Evolutionary conservation across 352 stramenopile species (phyloP).

Genomic region (Phytophthora quininea): DNA sequence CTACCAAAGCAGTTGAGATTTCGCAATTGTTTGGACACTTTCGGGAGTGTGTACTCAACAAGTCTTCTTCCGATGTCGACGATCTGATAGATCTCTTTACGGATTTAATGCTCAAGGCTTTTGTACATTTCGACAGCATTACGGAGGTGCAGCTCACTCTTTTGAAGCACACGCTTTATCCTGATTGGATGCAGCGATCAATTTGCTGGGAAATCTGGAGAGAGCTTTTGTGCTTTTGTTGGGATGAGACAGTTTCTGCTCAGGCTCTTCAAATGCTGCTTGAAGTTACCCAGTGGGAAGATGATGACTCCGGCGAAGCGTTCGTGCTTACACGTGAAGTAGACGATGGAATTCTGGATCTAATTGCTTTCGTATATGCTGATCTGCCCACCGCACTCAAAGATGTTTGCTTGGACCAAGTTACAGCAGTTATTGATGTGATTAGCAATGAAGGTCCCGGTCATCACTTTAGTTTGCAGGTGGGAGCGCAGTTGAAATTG

Average conservation of each 20-base stretch:
- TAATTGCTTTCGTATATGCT: slow-evolving; percentile 56
- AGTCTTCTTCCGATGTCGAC: slow-evolving; percentile 16
- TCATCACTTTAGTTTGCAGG: slow-evolving; percentile 45
- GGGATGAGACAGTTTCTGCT: slow-evolving; percentile 39
- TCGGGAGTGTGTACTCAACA: slow-evolving; percentile 33
- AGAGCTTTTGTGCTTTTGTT: slow-evolving; percentile 63
- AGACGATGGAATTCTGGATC: slow-evolving; percentile 40
- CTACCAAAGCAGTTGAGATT: slow-evolving; percentile 25
- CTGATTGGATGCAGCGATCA: slow-evolving; percentile 41
- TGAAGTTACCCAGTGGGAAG: slow-evolving; percentile 37
- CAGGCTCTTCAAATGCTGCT: slow-evolving; percentile 45
- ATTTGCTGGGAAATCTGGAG: slow-evolving; percentile 64
- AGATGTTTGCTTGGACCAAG: slow-evolving; percentile 48
- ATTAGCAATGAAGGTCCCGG: slow-evolving; percentile 62
- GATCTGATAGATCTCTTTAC: slow-evolving; percentile 34
- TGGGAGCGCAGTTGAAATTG: slow-evolving; percentile 51
- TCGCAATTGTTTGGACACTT: slow-evolving; percentile 47
- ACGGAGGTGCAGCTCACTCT: slow-evolving; percentile 52
- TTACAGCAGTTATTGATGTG: slow-evolving; percentile 47
- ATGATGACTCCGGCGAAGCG: slow-evolving; percentile 3
- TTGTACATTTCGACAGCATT: slow-evolving; percentile 30
- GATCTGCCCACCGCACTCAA: slow-evolving; percentile 47
- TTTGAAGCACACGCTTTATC: slow-evolving; percentile 59
- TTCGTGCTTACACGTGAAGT: slow-evolving; percentile 36
- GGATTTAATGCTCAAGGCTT: slow-evolving; percentile 47